A percentile compares a stretch with the other conserved stretches of the same genome.
These are phyloP conservation scores for Cyberlindnera amylophila DNA, from an alignment of 805 yeast species.

Conservation along the genomic window DNA sequence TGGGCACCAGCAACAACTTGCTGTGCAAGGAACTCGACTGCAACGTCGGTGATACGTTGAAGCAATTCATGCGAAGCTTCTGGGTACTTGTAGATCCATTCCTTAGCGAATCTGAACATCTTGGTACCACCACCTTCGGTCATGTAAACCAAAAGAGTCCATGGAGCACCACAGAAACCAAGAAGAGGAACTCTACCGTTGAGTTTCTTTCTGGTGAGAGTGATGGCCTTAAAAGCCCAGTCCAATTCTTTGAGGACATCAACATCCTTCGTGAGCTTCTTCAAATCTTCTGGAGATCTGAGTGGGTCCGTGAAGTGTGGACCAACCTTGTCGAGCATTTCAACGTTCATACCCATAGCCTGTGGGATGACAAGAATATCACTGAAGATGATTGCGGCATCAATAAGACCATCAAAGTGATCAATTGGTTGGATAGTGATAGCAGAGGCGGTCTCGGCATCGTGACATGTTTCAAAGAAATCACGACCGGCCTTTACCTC, in stretches of 20 bases:
- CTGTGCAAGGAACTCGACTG: conserved; percentile 86
- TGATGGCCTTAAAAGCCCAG: conserved; percentile 95
- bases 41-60: conserved; percentile 78
- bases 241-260: conserved; percentile 75
- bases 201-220: conserved; percentile 80
- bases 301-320: conserved; percentile 90
- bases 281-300: conserved; percentile 66
- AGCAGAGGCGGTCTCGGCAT: conserved; percentile 88
- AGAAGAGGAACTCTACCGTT: conserved; percentile 89
- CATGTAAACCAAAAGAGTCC: conserved; percentile 97
- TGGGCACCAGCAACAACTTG: conserved; percentile 98
- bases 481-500: conserved; percentile 80
- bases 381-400: conserved; percentile 95
- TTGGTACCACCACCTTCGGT: conserved; percentile 96
- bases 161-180: conserved; percentile 97
- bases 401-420: conserved; percentile 83
- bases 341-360: conserved; percentile 95
- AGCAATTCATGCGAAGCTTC: conserved; percentile 66
- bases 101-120: conserved; percentile 84
- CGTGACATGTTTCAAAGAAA: conserved; percentile 93
- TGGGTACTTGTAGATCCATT: conserved; percentile 85
- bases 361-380: conserved; percentile 96
- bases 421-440: conserved; percentile 95
- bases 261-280: conserved; percentile 54
- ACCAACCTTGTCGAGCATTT: conserved; percentile 92